Evolutionary conservation across 371 early-diverging fungal species (phyloP), one percentile per base, ranked within the genome.

Genomic region (Fennellomyces sp.): DNA sequence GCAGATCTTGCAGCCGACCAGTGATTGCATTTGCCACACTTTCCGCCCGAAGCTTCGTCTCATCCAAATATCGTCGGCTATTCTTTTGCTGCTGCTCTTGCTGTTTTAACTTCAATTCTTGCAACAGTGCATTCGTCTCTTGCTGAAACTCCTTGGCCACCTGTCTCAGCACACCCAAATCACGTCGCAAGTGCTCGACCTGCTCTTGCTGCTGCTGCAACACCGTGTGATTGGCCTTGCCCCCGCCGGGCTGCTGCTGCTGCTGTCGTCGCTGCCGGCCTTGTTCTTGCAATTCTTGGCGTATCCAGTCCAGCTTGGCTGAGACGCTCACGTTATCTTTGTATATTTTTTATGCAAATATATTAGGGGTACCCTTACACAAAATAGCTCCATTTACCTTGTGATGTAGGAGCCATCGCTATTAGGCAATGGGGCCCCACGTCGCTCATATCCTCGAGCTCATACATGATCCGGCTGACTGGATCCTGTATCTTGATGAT

Each of bases 1-100:
- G 87, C 1, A 88, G 70, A 8, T 84, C 84, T 60, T 91, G 90
- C 25, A 92, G 73, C 53, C 75, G 72, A 30, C 74, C 65, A 29
- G 86, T 84, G 27, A 90, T 67, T 7, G 61, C 61, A 1, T 76
- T 81, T 25, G 88, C 82, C 19, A 79, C 75, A 33, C 69, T 69
- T 52, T 88, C 87, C 36, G 90, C 73, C 42, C 73, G 71, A 38
- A 73, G 63, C 64, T 90, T 88, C 29, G 85, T 88, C 19, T 76
- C 72, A 36, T 83, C 78, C 41, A 91, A 85, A 42, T 78, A 75
- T 12, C 56, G 82, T 50, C 2, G 74, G 47, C 13, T 48, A 48
- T 26, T 66, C 28, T 8, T 71, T 70, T 4, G 49, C 39, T n/a
- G 27, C 35, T 12, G 52, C 58, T 12, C 80, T 57, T 58, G 75